Base-by-base conservation (phyloP, 108 stramenopile species). In the Epithemia pelagica region DNA sequence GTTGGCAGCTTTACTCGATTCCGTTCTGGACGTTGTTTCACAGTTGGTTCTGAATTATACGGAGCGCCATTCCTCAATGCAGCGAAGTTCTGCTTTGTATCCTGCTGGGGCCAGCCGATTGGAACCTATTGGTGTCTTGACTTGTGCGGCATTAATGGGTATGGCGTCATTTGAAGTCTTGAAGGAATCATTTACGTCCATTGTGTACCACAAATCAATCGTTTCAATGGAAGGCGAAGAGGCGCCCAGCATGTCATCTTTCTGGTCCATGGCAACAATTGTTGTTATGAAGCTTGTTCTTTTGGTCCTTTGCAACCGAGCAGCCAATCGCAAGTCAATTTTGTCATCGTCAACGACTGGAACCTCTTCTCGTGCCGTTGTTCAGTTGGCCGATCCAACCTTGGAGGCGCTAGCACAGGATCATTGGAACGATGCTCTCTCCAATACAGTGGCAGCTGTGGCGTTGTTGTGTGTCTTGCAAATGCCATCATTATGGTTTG, bases 341-440 rank as follows among this genome's bases (percentile, higher is more conserved):
- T 15, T 10, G 10, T 46, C 37, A 15, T 46, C 37, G 15, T 46
- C 37, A 46, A 10, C 52, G 21, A 29, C 28, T 7, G 21, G 70
- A 1, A 69, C 54, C 30, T 30, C 26, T 22, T 59, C 64, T 54
- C 64, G 52, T 30, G 71, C 76, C 28, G 59, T 65, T 37, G 52
- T 62, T 21, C 78, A 81, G 30, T 67, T 74, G 58, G 70, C 80
- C 27, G 88, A 89, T 74, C 85, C 90, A 3, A 90, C 89, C 20
- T 31, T 92, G 58, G 89, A 93, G 68, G 95, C 92, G 0, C 62
- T 96, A 56, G 90, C 87, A 2, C 87, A 88, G 78, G 96, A 97
- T 85, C 96, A 97, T 70, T 92, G 86, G 85, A 97, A 97, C 74
- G 96, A 97, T 74, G 81, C 81, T 30, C 67, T 97, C 28, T 80